phyloP scores from a whole-genome alignment of 2,329 filamentous ascomycete species.

The Pseudogymnoascus sp. region DNA sequence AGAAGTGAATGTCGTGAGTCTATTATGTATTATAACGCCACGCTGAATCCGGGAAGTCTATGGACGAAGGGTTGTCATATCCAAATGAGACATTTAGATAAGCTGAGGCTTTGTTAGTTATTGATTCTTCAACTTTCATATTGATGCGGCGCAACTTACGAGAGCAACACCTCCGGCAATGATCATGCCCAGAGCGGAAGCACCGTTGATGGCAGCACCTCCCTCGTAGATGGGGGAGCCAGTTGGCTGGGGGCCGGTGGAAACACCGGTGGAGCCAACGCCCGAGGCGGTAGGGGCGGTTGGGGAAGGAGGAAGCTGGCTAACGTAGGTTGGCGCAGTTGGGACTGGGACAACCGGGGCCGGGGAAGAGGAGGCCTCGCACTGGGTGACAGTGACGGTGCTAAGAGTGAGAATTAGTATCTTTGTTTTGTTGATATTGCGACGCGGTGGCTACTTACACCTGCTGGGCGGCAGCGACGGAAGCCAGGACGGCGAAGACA shows the following conservation, averaged over 20 bases:
- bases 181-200: conserved; percentile 26
- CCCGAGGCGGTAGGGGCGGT: conserved; percentile 9
- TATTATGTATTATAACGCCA: conserved; percentile 9
- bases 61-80: conserved; percentile 2
- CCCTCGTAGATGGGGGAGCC: conserved; percentile 25
- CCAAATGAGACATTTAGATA: conserved; percentile 8
- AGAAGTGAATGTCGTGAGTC: conserved; percentile 8
- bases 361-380: conserved; percentile 16
- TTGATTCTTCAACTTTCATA: too few relatives aligned
- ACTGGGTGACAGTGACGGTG: conserved; percentile 25
- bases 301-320: conserved; percentile 12
- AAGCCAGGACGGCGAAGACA: conserved; percentile 25
- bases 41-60: conserved; percentile 8
- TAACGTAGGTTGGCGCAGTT: conserved; percentile 10
- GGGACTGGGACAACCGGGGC: conserved; percentile 6
- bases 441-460: conserved; percentile 14
- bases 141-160: conserved; percentile 17
- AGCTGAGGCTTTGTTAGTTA: neutral
- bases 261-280: conserved; percentile 20
- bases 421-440: neutral
- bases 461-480: conserved; percentile 21
- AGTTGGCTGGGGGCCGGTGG: conserved; percentile 18
- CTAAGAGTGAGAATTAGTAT: conserved; percentile 16
- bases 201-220: conserved; percentile 23
- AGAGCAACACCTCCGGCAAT: conserved; percentile 29